Evolutionary conservation across 179 eudicot species (phyloP), one percentile per base, ranked within the genome.

Genomic region (Corrigiola litoralis): DNA sequence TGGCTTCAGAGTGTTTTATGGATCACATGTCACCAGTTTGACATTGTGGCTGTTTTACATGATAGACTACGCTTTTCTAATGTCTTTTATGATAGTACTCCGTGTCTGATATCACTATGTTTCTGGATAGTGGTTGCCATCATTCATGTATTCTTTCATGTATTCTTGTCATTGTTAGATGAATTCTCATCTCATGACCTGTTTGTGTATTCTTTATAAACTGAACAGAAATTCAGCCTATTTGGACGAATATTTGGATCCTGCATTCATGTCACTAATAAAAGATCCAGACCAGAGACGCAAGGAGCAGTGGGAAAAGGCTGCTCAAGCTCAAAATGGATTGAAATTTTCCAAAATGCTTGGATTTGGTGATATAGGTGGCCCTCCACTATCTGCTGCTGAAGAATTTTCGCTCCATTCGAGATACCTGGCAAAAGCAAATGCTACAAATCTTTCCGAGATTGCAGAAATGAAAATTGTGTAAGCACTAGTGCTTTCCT

Each of bases 391-490:
- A 36, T 86, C 99, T 73, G 80, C 90, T 70, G 90, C 99, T 61
- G 99, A 94, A 74, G 99, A 94, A 79, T 94, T 86, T 72, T 88
- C 99, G 2, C 88, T 94, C 64, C 99, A 94, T 78, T 88, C 97
- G 37, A 77, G 97, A 90, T 90, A 88, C 77, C 94, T 90, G 31
- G 75, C 95, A 31, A 94, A 94, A 82, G 92, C 97, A 66, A 90
- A 86, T 81, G 83, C 95, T 68, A 82, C 85, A 54, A 88, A 90
- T 80, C 96, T 86, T 70, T 80, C 96, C n/a, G 96, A 94, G 72
- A 88, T 94, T 80, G 94, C 97, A 52, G 97, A 94, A 74, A 94
- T 90, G 97, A 94, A 84, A 79, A 94, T 94, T 73, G 84, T 94
- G 97, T 94, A 86, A 84, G 97, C 54, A 25, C 29, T 23, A 44